Evolutionary conservation across 176 grass and related monocot genomes (phyloP), one percentile per base, ranked within the genome.

Genomic region (Oryza meyeriana): DNA sequence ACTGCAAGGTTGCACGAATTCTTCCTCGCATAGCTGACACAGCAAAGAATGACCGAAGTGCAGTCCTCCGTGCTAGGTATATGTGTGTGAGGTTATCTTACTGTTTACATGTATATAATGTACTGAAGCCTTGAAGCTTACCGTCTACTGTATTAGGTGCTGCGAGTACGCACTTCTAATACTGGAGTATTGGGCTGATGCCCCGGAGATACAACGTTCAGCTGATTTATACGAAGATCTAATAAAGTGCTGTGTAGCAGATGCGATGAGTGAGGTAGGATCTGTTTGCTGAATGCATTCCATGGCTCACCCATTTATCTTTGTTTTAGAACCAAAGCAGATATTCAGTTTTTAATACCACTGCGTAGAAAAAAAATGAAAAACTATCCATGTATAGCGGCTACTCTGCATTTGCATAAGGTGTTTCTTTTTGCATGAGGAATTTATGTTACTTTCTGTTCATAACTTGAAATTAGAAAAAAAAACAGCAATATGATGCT

Each of bases 181-280:
- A 84, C 74, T 98, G 63, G 95, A 98, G 86, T 98, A 94, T 88
- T 98, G 95, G 95, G 95, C 95, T 47, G 95, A 98, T 87, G 95
- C 92, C 32, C 95, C 88, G 33, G 95, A 98, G 85, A 98, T 98
- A 89, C 95, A 98, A 72, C 88, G 92, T 22, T 91, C 92, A 44
- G 92, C 90, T 84, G 92, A 94, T 89, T 72, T 94, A 24, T 98
- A 98, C 4, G 92, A 98, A 87, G 95, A 98, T 89, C 68, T 98
- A 66, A 94, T 98, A 85, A 98, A 89, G 72, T 94, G 92, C 88
- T 98, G 92, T 84, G 92, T 94, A 64, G 92, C 92, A 79, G 95
- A 98, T 79, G 95, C 95, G 28, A 98, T 98, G 90, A 98, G 95
- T 86, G 95, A 98, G 95, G 95, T 98, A 86, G 59, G 69, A 59